Evolutionary conservation across 108 stramenopile species (phyloP).

Genomic region (Discostella pseudostelligera): DNA sequence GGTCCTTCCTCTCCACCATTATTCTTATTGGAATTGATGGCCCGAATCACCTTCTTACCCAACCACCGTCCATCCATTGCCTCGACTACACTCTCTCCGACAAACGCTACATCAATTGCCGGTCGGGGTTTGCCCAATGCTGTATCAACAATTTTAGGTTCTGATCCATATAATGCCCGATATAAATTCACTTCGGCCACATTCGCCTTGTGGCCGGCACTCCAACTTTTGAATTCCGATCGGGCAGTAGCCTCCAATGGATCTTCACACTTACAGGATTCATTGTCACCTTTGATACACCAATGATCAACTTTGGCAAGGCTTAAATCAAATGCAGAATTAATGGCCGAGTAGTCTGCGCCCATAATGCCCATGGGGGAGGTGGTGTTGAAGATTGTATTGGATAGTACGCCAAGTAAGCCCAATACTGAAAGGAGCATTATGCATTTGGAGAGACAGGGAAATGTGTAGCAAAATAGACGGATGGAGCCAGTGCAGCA

Average conservation of each 20-base stretch:
- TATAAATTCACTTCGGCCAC: slow-evolving; percentile 46
- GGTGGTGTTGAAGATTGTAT: slow-evolving; percentile 55
- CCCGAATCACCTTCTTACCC: slow-evolving; percentile 50
- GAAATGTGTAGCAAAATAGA: slow-evolving; percentile 18
- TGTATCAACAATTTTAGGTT: slow-evolving; percentile 22
- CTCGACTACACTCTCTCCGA: slow-evolving; percentile 79
- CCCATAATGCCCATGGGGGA: slow-evolving; percentile 51
- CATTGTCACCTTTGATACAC: slow-evolving; percentile 67
- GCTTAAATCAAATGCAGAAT: slow-evolving; percentile 60
- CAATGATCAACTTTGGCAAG: slow-evolving; percentile 73
- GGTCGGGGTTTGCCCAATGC: slow-evolving; percentile 22
- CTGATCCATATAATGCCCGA: slow-evolving; percentile 23
- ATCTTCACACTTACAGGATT: slow-evolving; percentile 74
- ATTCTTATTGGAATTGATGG: not conserved
- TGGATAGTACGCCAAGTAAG: slow-evolving; percentile 16
- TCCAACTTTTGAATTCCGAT: slow-evolving; percentile 59
- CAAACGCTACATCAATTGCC: slow-evolving; percentile 68
- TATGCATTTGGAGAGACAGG: slow-evolving; percentile 25
- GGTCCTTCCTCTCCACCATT: slow-evolving; percentile 8
- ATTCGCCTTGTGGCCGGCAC: slow-evolving; percentile 57
- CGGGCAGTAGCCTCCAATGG: slow-evolving; percentile 55
- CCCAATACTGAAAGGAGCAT: not conserved
- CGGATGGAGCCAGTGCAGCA: slow-evolving; percentile 7
- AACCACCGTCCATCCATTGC: slow-evolving; percentile 82
- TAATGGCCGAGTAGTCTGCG: slow-evolving; percentile 57